Base-by-base conservation (phyloP, 257 asterid species). In the Solanum chaucha region DNA sequence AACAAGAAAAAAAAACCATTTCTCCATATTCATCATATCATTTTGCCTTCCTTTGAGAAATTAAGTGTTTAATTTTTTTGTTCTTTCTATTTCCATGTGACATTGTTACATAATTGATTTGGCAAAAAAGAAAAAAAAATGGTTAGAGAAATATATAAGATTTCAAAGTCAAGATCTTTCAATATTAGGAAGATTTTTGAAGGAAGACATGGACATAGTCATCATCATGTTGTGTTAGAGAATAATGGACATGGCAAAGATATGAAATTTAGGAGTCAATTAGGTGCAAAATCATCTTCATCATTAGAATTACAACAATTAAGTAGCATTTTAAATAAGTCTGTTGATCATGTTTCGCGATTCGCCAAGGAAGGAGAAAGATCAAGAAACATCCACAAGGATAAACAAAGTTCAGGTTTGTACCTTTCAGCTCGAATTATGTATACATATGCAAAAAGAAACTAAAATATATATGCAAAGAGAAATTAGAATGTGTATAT, bases 161-260 rank as follows among this genome's bases (percentile, higher is more conserved):
- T 92, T 65, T 88, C 88, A 75, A 92, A 93, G 80, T 86, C 94
- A 38, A 87, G 92, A 80, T 93, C 94, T n/a, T 93, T 92, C 81
- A 88, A 92, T 55, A 89, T 91, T 24, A 90, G 88, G 13, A 93
- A 88, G 84, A 92, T 94, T 93, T 91, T 92, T 70, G 93, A 90
- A 34, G 89, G 90, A 64, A 86, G 90, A 82, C 91, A 90, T 48
- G 74, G 89, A 4, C 87, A 88, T 34, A 90, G 89, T 72, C n/a
- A 14, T 30, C 36, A 13, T 71, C 78, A 35, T 89, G 26, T 86
- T 7, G 83, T 91, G 58, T 75, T 77, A 28, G 96, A 92, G 8
- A 80, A 70, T 6, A 70, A 74, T 71, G 94, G 89, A 28, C 71
- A 48, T 28, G 92, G 82, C 8, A 85, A 70, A 75, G 95, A 90